Evolutionary conservation across 2,329 filamentous ascomycete genomes (phyloP).

Genomic region (Dactylellina drechsleri): DNA sequence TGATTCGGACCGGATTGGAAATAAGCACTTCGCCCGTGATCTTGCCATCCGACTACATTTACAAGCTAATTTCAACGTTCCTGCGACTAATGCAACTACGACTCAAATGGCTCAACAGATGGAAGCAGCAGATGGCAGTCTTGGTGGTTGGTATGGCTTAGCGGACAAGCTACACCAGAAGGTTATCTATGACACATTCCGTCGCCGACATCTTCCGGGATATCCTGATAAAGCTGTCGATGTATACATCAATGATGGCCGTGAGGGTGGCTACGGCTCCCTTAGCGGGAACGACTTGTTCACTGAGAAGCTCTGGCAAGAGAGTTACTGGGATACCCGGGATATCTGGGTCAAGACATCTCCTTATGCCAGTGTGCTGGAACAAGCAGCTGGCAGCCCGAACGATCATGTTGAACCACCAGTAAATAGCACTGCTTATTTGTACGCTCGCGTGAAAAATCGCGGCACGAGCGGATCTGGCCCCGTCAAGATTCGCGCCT

Average conservation of each 20-base stretch:
- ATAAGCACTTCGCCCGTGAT: constrained; percentile 6
- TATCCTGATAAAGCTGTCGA: constrained; percentile 12
- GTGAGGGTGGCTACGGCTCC: constrained; percentile 18
- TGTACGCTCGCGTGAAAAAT: constrained; percentile 20
- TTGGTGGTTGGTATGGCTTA: constrained; percentile 8
- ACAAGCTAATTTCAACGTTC: constrained; percentile 15
- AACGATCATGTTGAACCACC: constrained; percentile 15
- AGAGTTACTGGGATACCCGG: constrained; percentile 16
- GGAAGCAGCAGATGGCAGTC: constrained; percentile 9
- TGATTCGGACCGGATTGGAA: not conserved
- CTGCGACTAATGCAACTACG: constrained; percentile 2
- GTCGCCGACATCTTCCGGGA: constrained; percentile 13
- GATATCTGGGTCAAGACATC: constrained; percentile 15
- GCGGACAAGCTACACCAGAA: constrained; percentile 13
- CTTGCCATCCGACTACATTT: constrained; percentile 8
- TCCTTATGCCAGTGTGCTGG: constrained; percentile 2
- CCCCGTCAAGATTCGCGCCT: constrained; percentile 11
- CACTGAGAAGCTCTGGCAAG: constrained; percentile 16
- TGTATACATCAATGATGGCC: constrained; percentile 19
- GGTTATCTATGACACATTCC: constrained; percentile 16
- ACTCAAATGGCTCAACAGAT: constrained; percentile 18
- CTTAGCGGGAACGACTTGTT: constrained; percentile 5
- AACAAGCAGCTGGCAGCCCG: constrained; percentile 11
- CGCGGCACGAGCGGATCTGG: constrained; percentile 13
- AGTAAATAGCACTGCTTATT: constrained; percentile 6